Base-by-base conservation (phyloP, 2,329 filamentous ascomycete genomes). In the Fusarium chlamydosporum region DNA sequence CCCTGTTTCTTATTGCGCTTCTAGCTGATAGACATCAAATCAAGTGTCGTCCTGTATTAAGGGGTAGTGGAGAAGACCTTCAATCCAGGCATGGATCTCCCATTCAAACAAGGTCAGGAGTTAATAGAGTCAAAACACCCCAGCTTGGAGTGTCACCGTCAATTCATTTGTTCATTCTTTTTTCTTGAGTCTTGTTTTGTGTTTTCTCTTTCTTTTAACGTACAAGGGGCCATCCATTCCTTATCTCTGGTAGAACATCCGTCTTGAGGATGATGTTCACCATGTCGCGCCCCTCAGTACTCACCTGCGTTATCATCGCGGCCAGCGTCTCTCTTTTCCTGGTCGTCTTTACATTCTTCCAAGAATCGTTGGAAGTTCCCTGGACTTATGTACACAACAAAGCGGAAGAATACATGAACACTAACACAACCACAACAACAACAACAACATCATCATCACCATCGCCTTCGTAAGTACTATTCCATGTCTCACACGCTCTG, bases 241-340 rank as follows among this genome's bases (percentile, higher is more conserved):
- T 52, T 58, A 27, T 40, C 61, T 56, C 26, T n/a, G 29, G 29
- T 43, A 16, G 18, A 16, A 20, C 31, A 48, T 31, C 42, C 45
- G 41, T 61, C 65, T 65, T 53, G 48, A 68, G 27, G 59, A 68
- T 65, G 60, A 54, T 61, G 41, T 56, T 53, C 27, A 47, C 59
- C 46, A 68, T 65, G 34, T 68, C 65, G 37, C 65, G 65, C 11
- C 56, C 61, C n/a, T 34, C 65, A 20, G 40, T 56, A 33, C 16
- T 48, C 29, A 65, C 65, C 6, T 63, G 64, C 33, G 23, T 68
- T 11, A 26, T 55, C 35, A 27, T 68, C 20, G 65, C 65, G 2
- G 65, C 60, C 60, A 41, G 56, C 11, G 35, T 68, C 65, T 68
- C 41, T 50, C 66, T 68, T 65, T 68, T 68, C 18, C 61, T 68